Evolutionary conservation across 2,329 filamentous ascomycete species (phyloP), one percentile per base, ranked within the genome.

Genomic region (Arthroderma sp.): DNA sequence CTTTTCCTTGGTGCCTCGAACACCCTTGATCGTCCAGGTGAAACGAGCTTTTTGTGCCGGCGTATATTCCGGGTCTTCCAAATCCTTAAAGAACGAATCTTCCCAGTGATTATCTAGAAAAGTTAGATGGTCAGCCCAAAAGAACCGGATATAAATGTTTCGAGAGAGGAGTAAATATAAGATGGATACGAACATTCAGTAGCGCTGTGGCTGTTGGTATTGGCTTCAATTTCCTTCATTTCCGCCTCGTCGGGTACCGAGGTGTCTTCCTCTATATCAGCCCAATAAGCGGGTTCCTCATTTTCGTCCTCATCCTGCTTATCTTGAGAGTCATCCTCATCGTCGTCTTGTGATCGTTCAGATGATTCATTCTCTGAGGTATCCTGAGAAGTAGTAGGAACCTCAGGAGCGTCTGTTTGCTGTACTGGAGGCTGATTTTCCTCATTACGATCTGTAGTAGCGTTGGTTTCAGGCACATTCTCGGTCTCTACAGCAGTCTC

Each of bases 1-100:
- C 3, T 70, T 69, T 40, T 79, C 74, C 42, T 67, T 71, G 8
- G 75, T 80, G 40, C 77, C 77, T 48, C 78, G 74, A 53, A 78
- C 74, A 36, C 69, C 66, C 30, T 74, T 69, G 37, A 80, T 65
- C 39, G 66, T 63, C 77, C 77, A 81, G 11, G 75, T 69, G 28
- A 81, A 69, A 30, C 72, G 69, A 36, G 74, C 73, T 47, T 68
- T 73, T 48, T 71, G 69, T n/a, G 61, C 58, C 5, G 74, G 69
- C 7, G 61, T 61, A 50, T 76, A 70, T 47, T 79, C 75, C 0
- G 75, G 74, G 50, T 80, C 76, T 5, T 78, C 69, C 6, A 78
- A 60, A 3, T 71, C 64, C 28, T 67, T 62, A 52, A 73, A 78
- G 6, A 77, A 72, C 50, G 69, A 66, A 47, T 69, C 68, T 55